Conservation (phyloP, 176 grass and related monocot species). For the Avena sativa region DNA sequence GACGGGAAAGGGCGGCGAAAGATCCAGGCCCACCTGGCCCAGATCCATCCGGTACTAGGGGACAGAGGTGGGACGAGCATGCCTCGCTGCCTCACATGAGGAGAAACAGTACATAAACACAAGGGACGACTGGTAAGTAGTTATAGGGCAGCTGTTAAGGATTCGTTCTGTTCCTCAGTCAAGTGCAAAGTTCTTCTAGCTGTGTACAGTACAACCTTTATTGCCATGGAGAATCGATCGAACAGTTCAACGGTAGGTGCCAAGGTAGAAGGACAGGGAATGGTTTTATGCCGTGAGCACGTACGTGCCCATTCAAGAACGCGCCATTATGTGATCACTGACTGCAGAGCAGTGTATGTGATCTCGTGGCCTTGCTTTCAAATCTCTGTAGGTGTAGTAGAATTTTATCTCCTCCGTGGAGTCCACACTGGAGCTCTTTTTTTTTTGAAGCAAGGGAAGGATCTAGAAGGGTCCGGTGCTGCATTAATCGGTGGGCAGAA, state of each 20-base stretch:
- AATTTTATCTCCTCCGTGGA: not conserved
- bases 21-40: too few species aligned
- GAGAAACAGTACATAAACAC: not conserved
- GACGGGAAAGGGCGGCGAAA: too few species aligned
- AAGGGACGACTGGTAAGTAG: not conserved
- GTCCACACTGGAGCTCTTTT: too few species aligned
- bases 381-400: constrained; percentile 18
- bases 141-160: not conserved
- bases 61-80: too few species aligned
- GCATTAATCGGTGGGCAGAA: too few species aligned
- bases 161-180: not conserved
- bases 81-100: not conserved
- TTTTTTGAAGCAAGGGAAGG: too few species aligned
- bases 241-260: constrained; percentile 33
- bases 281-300: constrained; percentile 26
- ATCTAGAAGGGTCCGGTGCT: too few species aligned
- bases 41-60: too few species aligned
- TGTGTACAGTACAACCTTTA: not conserved
- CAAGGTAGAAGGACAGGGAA: not conserved
- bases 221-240: not conserved
- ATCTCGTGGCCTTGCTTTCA: constrained; percentile 16
- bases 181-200: constrained; percentile 19
- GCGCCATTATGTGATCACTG: constrained; percentile 21
- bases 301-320: not conserved
- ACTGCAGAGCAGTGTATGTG: constrained; percentile 15